Evolutionary conservation across 2,329 filamentous ascomycete genomes (phyloP).

Genomic region (Sarocladium oryzae): DNA sequence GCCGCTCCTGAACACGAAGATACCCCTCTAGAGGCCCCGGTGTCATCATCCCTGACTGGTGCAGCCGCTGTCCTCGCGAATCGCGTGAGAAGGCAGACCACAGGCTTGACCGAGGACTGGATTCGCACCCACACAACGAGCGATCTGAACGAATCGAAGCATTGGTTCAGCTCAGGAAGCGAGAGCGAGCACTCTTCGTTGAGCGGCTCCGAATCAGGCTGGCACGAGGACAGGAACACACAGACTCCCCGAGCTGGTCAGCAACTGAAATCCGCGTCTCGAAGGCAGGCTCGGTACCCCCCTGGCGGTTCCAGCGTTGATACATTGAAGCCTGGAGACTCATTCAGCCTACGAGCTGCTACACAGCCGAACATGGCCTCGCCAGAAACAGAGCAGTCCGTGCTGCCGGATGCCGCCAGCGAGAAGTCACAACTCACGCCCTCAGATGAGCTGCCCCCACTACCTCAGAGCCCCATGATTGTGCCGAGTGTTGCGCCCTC

Average conservation of each 20-base stretch:
- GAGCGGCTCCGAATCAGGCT: conserved; percentile 57
- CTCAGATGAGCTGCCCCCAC: conserved; percentile 20
- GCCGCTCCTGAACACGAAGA: conserved; percentile 37
- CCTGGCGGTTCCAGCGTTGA: conserved; percentile 49
- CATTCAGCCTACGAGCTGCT: conserved; percentile 19
- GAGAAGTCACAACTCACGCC: conserved; percentile 20
- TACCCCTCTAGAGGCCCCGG: conserved; percentile 21
- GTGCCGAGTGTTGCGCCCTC: conserved; percentile 21
- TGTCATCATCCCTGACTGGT: conserved; percentile 22
- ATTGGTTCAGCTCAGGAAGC: conserved; percentile 74
- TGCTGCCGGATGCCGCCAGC: conserved; percentile 20
- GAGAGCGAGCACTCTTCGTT: conserved; percentile 70
- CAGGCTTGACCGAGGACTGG: conserved; percentile 75
- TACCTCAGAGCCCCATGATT: conserved; percentile 16
- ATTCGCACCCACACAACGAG: conserved; percentile 77
- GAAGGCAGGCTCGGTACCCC: conserved; percentile 30
- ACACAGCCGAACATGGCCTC: conserved; percentile 26
- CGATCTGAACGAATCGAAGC: conserved; percentile 61
- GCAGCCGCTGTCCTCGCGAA: conserved; percentile 56
- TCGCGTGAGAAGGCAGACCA: conserved; percentile 50
- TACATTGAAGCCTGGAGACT: conserved; percentile 39
- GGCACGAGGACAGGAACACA: conserved; percentile 42
- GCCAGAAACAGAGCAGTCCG: conserved; percentile 21
- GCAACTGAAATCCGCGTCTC: conserved; percentile 18
- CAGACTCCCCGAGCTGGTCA: conserved; percentile 39